A percentile compares a stretch with the other conserved stretches of the same genome.
Evolutionary conservation across 495 filamentous ascomycete species (phyloP).

Genomic region (Neurospora discreta): DNA sequence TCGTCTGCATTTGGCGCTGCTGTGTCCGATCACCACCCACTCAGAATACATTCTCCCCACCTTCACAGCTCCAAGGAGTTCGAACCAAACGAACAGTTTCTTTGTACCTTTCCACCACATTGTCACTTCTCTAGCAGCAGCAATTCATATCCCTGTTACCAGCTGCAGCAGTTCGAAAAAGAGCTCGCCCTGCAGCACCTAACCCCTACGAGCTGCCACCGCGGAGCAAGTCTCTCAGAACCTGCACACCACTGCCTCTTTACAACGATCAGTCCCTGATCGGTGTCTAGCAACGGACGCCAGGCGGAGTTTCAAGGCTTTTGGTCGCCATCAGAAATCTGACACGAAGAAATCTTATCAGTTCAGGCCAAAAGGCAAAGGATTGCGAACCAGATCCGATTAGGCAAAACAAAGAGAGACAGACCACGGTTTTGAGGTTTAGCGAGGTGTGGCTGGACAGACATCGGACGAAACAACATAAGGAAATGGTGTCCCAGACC

Average conservation of each 20-base stretch:
- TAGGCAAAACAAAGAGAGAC: not conserved
- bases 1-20: not conserved
- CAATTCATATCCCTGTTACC: not conserved
- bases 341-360: not conserved
- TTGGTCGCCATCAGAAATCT: not conserved
- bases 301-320: not conserved
- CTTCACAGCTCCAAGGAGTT: not conserved
- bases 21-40: not conserved
- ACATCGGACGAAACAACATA: not conserved
- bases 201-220: not conserved
- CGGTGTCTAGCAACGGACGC: not conserved
- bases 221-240: not conserved
- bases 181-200: not conserved
- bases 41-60: not conserved
- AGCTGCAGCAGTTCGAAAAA: not conserved
- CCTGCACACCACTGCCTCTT: not conserved
- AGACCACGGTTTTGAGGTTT: not conserved
- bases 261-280: slow-evolving; percentile 11
- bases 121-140: not conserved
- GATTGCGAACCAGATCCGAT: not conserved
- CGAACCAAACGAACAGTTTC: not conserved
- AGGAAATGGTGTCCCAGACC: slow-evolving; percentile 31
- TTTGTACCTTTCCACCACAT: not conserved
- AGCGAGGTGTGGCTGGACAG: slow-evolving; percentile 9
- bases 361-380: not conserved